Evolutionary conservation across 345 rosid species (phyloP), one percentile per base, ranked within the genome.

Genomic region (Salix suchowensis): DNA sequence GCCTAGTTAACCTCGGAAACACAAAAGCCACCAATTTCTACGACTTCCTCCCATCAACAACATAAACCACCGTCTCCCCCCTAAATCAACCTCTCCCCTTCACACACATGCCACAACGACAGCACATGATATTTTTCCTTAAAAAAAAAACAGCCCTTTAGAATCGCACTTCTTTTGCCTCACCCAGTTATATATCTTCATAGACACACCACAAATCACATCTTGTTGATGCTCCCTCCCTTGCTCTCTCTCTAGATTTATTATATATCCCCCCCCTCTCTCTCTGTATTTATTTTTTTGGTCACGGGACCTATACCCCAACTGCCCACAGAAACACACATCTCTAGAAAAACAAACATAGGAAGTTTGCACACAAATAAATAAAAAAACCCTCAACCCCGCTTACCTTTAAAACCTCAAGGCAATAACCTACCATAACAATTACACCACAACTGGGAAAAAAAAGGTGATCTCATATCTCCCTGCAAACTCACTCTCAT

Each of bases 391-490:
- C 24, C 28, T 12, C 64, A 3, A 12, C 1, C 50, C 18, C 62
- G 28, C 1, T n/a, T n/a, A 58, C 62, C 62, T 55, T 55, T 34
- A n/a, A n/a, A n/a, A 26, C 62, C 62, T n/a, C 34, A 12, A 68
- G 65, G 50, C 77, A 73, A 67, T 71, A 73, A 44, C 66, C 46
- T 75, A 21, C 70, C 69, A 61, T 37, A 39, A 39, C 71, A 48
- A 46, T 37, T 54, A 23, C 74, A 66, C 46, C 78, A 69, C 65
- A 68, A 54, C 84, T 61, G 77, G 83, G 65, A 79, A 71, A 74
- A 74, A 65, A 76, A 76, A 78, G 83, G 70, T 85, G 80, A 81
- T 78, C 81, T 81, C 28, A 81, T 78, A 78, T 81, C 28, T 39
- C n/a, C 34, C 23, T 58, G 28, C 64, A 0, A 58, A 3, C 64